Percentiles rank a stretch among this genome's conserved stretches.
These are phyloP conservation scores for Luvunga scandens DNA, from an alignment of 345 rosid genomes.

Conservation along the genomic window DNA sequence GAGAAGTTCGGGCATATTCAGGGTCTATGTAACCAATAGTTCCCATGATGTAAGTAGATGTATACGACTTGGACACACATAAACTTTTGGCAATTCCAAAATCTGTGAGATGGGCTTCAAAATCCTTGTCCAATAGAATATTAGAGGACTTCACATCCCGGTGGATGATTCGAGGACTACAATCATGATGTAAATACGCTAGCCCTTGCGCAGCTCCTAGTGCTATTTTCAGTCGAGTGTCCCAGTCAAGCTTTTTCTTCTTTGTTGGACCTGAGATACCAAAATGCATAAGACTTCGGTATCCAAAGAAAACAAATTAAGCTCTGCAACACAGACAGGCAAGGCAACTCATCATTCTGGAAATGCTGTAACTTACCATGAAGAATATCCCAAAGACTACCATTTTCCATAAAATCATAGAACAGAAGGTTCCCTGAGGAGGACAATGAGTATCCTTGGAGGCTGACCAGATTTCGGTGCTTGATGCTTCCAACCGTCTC, in stretches of 20 bases:
- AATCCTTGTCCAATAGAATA: constrained; percentile 82
- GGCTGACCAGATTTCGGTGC: constrained; percentile 88
- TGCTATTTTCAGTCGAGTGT: constrained; percentile 72
- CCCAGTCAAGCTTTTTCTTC: constrained; percentile 88
- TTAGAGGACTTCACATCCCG: constrained; percentile 93
- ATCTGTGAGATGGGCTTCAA: constrained; percentile 93
- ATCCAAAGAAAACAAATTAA: not conserved
- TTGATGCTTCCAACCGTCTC: constrained; percentile 89
- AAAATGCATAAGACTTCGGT: not conserved
- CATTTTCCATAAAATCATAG: constrained; percentile 97
- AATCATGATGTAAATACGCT: constrained; percentile 90
- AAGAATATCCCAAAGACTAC: constrained; percentile 96
- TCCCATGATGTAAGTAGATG: constrained; percentile 88
- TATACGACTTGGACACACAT: constrained; percentile 72
- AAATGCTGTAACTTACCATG: constrained; percentile 53
- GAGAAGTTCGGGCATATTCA: constrained; percentile 94
- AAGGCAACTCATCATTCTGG: not conserved
- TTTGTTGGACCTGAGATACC: constrained; percentile 56
- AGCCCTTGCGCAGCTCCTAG: constrained; percentile 95
- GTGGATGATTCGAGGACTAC: constrained; percentile 91
- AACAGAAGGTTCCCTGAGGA: constrained; percentile 82
- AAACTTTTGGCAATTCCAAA: constrained; percentile 93
- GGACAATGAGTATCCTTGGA: constrained; percentile 87
- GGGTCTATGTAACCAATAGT: constrained; percentile 98
- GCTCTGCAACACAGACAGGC: not conserved